Percentiles rank a stretch among this genome's conserved stretches.
phyloP scores from a whole-genome alignment of 1,284 basidiomycete species.

The Marasmius sp. region DNA sequence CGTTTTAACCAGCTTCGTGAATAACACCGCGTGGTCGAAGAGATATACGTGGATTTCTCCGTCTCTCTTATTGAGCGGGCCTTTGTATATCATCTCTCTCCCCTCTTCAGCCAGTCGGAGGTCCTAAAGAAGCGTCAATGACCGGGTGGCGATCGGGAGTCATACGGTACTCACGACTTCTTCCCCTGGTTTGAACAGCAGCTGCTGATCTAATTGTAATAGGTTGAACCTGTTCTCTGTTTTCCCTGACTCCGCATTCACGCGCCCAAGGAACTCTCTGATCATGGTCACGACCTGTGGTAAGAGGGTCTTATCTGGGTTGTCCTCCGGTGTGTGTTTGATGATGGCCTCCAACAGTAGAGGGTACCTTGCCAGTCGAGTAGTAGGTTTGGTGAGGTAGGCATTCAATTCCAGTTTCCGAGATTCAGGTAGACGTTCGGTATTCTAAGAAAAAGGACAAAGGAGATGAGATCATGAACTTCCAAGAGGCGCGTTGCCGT shows the following conservation, averaged over 20 bases:
- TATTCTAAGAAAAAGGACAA: slow-evolving; percentile 49
- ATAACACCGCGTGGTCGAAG: slow-evolving; percentile 95
- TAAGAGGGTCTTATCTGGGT: slow-evolving; percentile 81
- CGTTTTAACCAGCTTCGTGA: slow-evolving; percentile 86
- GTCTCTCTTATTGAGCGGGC: slow-evolving; percentile 90
- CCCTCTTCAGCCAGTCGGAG: slow-evolving; percentile 84
- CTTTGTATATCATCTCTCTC: slow-evolving; percentile 92
- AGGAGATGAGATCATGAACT: not conserved
- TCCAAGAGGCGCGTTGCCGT: slow-evolving; percentile 21
- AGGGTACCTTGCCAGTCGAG: slow-evolving; percentile 94
- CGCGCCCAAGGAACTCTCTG: slow-evolving; percentile 82
- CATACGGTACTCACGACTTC: slow-evolving; percentile 63
- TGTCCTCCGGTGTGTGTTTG: slow-evolving; percentile 92
- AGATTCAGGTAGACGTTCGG: slow-evolving; percentile 92
- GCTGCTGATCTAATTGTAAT: slow-evolving; percentile 85
- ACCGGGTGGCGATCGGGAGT: slow-evolving; percentile 1
- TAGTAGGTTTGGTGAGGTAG: slow-evolving; percentile 98
- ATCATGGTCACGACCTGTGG: slow-evolving; percentile 82
- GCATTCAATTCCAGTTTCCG: slow-evolving; percentile 97
- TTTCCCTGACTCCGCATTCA: slow-evolving; percentile 91
- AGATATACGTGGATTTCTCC: slow-evolving; percentile 93
- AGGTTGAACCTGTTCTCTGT: slow-evolving; percentile 94
- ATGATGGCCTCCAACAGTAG: slow-evolving; percentile 89
- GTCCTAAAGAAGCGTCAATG: slow-evolving; percentile 51
- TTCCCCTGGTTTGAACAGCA: slow-evolving; percentile 85